Base-by-base conservation (phyloP, 306 rosid species). In the Sesbania bispinosa region DNA sequence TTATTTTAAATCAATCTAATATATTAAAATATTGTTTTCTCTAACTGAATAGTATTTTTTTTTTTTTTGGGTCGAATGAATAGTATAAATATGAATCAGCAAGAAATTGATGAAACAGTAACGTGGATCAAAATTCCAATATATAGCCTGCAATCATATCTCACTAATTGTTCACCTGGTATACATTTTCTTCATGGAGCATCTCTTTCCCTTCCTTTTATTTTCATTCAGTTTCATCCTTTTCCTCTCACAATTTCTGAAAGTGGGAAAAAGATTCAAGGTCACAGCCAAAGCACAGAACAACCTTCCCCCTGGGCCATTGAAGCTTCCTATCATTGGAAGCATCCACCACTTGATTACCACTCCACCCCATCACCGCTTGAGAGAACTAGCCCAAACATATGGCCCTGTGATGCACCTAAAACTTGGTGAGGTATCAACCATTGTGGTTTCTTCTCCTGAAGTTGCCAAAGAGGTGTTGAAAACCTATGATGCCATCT, bases 341-440 rank as follows among this genome's bases (percentile, higher is more conserved):
- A 75, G 66, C 60, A 16, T 75, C 7, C 80, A 75, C 10, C 58
- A 75, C 6, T 26, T 64, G 3, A 51, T 30, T 3, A 26, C n/a
- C 0, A 6, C 60, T 20, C 48, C 19, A 19, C 59, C 74, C 0
- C 80, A 75, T 24, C 80, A 23, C 0, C 6, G 51, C 36, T 30
- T 75, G 1, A 3, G 53, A 42, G 16, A 76, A 6, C 61, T 84
- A 24, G 72, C 86, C 7, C 21, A 53, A 2, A 69, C 53, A 32
- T 26, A 77, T 73, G 87, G 87, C 5, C 80, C 87, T 19, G 48
- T 84, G 2, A 84, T 84, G 88, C 80, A 78, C 35, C 29, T 85
- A 0, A 58, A 67, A 5, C 73, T 70, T 20, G 77, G 73, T 9
- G 47, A 64, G 7, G 48, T 62, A 43, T 61, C 84, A 2, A 15